Percentiles rank a stretch among this genome's conserved stretches.
phyloP scores from a whole-genome alignment of 768 basidiomycete species.

The Xerocomellus intermedius region DNA sequence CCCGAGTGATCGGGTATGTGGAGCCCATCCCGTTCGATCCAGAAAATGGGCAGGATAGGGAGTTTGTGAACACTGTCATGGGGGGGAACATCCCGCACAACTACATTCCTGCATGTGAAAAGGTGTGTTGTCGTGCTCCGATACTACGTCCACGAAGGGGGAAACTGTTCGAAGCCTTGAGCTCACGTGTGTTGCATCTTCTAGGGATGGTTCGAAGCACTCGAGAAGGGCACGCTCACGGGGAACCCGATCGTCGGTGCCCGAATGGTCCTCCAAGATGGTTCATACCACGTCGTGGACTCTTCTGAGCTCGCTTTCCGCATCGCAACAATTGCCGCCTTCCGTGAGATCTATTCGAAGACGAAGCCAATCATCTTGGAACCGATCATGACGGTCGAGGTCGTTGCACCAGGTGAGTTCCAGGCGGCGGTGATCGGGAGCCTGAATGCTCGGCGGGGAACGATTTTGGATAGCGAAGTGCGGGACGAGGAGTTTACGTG shows the following conservation, averaged over 20 bases:
- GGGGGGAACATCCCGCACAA: constrained; percentile 89
- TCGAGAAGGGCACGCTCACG: constrained; percentile 86
- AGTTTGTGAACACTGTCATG: constrained; percentile 86
- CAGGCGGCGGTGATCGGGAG: constrained; percentile 95
- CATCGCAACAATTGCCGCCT: constrained; percentile 85
- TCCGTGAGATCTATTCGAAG: constrained; percentile 82
- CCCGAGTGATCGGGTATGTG: constrained; percentile 84
- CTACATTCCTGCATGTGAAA: constrained; percentile 94
- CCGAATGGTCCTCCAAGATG: constrained; percentile 87
- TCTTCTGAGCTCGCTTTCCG: constrained; percentile 97
- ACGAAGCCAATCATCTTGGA: constrained; percentile 84
- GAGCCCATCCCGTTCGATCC: constrained; percentile 79
- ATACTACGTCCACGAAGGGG: neutral
- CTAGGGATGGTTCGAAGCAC: constrained; percentile 92
- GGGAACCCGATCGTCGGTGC: constrained; percentile 87
- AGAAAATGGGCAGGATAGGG: constrained; percentile 79
- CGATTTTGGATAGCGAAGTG: constrained; percentile 93
- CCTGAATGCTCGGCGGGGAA: constrained; percentile 87
- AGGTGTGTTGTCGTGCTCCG: constrained; percentile 46
- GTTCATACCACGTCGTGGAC: constrained; percentile 90
- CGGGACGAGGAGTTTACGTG: constrained; percentile 96
- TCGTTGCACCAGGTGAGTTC: constrained; percentile 94
- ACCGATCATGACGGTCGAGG: constrained; percentile 98
- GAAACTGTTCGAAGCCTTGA: neutral
- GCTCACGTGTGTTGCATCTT: neutral